Conservation (phyloP, 169 alveolate genomes). For the Cryptosporidium parvum region DNA sequence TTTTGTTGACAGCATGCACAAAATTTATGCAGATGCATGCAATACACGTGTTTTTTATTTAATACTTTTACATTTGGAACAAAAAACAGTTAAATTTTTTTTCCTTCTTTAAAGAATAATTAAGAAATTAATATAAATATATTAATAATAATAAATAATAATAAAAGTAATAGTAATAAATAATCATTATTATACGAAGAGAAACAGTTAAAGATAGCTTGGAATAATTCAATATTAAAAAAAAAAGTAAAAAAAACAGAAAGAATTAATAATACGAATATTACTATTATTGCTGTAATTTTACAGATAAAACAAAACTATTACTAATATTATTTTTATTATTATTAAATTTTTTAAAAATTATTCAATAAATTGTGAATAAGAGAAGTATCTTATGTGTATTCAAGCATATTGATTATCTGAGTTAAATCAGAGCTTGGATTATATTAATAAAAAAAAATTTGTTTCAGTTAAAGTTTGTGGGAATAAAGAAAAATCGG, state of each 20-base stretch:
- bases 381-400: not conserved
- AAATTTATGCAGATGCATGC: slow-evolving; percentile 20
- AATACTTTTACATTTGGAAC: not conserved
- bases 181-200: not conserved
- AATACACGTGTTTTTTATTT: slow-evolving; percentile 32
- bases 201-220: not conserved
- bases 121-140: not conserved
- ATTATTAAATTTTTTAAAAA: no score
- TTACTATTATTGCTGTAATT: no score
- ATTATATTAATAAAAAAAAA: not conserved
- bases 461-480: not conserved
- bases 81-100: not conserved
- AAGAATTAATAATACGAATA: no score
- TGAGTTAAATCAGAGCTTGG: not conserved
- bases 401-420: not conserved
- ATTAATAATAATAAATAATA: not conserved
- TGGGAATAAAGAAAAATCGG: not conserved
- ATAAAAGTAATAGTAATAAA: not conserved
- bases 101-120: not conserved
- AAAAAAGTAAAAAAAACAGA: no score
- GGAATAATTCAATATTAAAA: not conserved
- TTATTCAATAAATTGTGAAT: no score
- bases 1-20: slow-evolving; percentile 31
- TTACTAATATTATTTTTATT: no score
- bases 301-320: not conserved